A percentile compares a stretch with the other conserved stretches of the same genome.
These are phyloP conservation scores for Suhomyces vadensis DNA, from an alignment of 805 yeast genomes.

Conservation along the genomic window DNA sequence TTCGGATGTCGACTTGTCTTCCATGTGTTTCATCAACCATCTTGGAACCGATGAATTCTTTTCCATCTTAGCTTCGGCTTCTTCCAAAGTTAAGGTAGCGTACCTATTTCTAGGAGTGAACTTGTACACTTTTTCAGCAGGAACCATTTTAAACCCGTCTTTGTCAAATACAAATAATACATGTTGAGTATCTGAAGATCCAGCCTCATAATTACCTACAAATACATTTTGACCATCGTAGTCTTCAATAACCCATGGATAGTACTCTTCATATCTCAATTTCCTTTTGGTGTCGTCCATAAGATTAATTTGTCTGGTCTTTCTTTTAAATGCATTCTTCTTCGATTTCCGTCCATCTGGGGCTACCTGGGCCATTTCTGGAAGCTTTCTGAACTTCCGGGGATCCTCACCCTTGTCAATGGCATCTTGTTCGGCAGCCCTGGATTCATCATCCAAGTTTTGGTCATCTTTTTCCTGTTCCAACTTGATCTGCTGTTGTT, in stretches of 20 bases:
- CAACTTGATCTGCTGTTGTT: slow-evolving; percentile 23
- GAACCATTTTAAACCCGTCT: slow-evolving; percentile 89
- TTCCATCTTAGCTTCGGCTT: slow-evolving; percentile 94
- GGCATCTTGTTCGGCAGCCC: slow-evolving; percentile 14
- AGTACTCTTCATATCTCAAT: slow-evolving; percentile 90
- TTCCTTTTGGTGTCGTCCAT: slow-evolving; percentile 82
- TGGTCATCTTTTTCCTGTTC: slow-evolving; percentile 18
- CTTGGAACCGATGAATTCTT: slow-evolving; percentile 76
- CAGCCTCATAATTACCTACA: slow-evolving; percentile 96
- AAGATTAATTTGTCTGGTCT: slow-evolving; percentile 79
- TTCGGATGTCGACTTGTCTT: slow-evolving; percentile 53
- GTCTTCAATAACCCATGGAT: slow-evolving; percentile 98
- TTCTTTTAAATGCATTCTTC: slow-evolving; percentile 62
- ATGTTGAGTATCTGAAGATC: slow-evolving; percentile 73
- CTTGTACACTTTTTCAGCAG: slow-evolving; percentile 90
- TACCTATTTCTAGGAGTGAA: slow-evolving; percentile 92
- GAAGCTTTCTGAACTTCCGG: slow-evolving; percentile 25
- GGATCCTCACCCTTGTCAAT: slow-evolving; percentile 16
- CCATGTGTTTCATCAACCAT: slow-evolving; percentile 94
- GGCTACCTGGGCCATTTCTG: slow-evolving; percentile 70
- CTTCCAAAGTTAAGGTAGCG: slow-evolving; percentile 91
- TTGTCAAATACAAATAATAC: slow-evolving; percentile 83
- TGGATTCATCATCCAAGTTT: slow-evolving; percentile 16
- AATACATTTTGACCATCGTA: slow-evolving; percentile 91
- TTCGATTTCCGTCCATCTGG: slow-evolving; percentile 80